Percentiles rank a stretch among this genome's conserved stretches.
Evolutionary conservation across 2,329 filamentous ascomycete species (phyloP).

Genomic region (Paraconiothyrium sp.): DNA sequence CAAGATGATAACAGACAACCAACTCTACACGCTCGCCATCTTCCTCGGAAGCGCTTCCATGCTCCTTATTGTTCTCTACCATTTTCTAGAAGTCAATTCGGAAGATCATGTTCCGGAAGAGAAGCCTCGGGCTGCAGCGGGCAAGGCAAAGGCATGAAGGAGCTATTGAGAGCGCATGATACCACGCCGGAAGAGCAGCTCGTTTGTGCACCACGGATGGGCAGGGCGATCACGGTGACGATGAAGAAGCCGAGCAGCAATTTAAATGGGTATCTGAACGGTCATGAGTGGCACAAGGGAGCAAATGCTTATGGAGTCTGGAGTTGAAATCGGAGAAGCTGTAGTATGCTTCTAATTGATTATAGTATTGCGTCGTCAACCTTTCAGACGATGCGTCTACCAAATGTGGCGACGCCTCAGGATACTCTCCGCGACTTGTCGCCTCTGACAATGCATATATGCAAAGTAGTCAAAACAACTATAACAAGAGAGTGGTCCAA

Average conservation of each 20-base stretch:
- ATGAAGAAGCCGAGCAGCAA: background rate
- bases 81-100: slow-evolving; percentile 96
- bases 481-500: background rate
- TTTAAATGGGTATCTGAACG: background rate
- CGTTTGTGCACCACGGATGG: background rate
- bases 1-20: slow-evolving; percentile 90
- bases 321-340: slow-evolving; percentile 12
- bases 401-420: background rate
- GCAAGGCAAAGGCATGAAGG: slow-evolving; percentile 38
- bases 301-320: slow-evolving; percentile 23
- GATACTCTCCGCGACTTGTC: background rate
- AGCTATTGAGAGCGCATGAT: slow-evolving; percentile 5
- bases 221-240: background rate
- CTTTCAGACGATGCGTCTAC: background rate
- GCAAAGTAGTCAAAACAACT: background rate
- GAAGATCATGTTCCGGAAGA: slow-evolving; percentile 56
- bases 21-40: slow-evolving; percentile 90
- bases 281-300: slow-evolving; percentile 5
- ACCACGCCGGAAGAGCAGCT: background rate
- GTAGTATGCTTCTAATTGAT: slow-evolving; percentile 5
- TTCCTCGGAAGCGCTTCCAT: slow-evolving; percentile 90
- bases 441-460: background rate
- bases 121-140: slow-evolving; percentile 38
- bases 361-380: slow-evolving; percentile 1
- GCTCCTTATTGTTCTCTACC: slow-evolving; percentile 92